Base-by-base conservation (phyloP, 352 stramenopile genomes). In the Pythium aquatile region DNA sequence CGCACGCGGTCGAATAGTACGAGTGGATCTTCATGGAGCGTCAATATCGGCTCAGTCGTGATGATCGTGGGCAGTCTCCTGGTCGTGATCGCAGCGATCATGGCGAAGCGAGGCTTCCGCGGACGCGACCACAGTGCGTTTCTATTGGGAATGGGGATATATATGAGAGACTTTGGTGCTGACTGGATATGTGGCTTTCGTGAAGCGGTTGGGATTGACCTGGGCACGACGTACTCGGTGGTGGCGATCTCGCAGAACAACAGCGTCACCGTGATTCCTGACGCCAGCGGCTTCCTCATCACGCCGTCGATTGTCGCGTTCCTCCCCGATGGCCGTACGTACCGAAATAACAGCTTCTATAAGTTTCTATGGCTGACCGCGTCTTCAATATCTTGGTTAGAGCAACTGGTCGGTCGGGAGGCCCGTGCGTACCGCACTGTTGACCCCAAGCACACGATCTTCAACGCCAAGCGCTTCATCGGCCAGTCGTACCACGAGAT, bases 391-490 rank as follows among this genome's bases (percentile, higher is more conserved):
- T 33, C 20, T 9, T 40, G 33, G 14, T 55, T 32, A 88, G 77
- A 69, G 29, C 33, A 76, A 17, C 60, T 88, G 10, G 75, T 91
- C 3, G 83, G 83, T 10, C 76, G 77, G 20, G 52, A 69, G 10
- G 83, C 83, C 20, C 71, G 74, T 40, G 74, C 68, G 9, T 63
- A 90, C 30, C 72, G 76, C 32, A 86, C 73, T 1, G 73, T 58
- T 7, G 80, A 91, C 70, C 83, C 83, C 2, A 57, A 58, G 16
- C 80, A 90, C 59, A 88, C 83, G 17, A 81, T 91, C 47, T 90
- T 87, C 63, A 91, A 91, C 51, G 80, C 83, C 67, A 91, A 91
- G 63, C 74, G 83, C 32, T 91, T 90, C 66, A 88, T 91, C 59
- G 83, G 83, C 17, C 73, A 66, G 28, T 76, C 63, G 76, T 85